Conservation (phyloP, 768 basidiomycete species). For the Podaxis pistillaris region DNA sequence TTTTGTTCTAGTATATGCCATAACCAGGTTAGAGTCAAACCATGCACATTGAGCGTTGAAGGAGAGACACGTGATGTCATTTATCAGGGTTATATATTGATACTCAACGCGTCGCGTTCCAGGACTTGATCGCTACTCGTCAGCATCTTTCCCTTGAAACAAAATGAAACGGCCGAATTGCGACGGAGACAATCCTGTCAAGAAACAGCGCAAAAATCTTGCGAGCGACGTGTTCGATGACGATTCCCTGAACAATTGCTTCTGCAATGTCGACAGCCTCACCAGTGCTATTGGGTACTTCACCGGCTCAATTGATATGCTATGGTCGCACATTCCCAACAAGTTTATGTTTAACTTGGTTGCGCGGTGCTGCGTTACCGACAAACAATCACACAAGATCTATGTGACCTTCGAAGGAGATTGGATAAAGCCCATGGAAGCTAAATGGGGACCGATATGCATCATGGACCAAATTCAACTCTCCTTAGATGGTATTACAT, state of each 20-base stretch:
- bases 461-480: slow-evolving; percentile 11
- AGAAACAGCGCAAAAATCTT: slow-evolving; percentile 5
- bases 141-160: neutral
- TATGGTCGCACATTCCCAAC: neutral
- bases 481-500: slow-evolving; percentile 6
- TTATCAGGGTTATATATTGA: too few relatives aligned
- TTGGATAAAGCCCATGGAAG: slow-evolving; percentile 7
- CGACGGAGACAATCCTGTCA: neutral
- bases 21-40: too few relatives aligned
- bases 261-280: slow-evolving; percentile 9
- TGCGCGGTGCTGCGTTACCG: slow-evolving; percentile 2
- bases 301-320: slow-evolving; percentile 6
- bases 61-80: slow-evolving; percentile 1
- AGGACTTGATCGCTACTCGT: too few relatives aligned
- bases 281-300: slow-evolving; percentile 7
- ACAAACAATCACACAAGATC: neutral
- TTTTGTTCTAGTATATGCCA: neutral
- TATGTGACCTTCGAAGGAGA: slow-evolving; percentile 5
- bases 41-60: neutral
- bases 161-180: slow-evolving; percentile 12
- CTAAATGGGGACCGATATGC: neutral
- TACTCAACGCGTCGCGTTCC: neutral
- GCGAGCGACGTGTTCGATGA: slow-evolving; percentile 7
- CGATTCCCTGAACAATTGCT: slow-evolving; percentile 8
- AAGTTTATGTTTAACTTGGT: neutral